Conservation (phyloP, 2,329 filamentous ascomycete species). For the Orbilia brochopaga region DNA sequence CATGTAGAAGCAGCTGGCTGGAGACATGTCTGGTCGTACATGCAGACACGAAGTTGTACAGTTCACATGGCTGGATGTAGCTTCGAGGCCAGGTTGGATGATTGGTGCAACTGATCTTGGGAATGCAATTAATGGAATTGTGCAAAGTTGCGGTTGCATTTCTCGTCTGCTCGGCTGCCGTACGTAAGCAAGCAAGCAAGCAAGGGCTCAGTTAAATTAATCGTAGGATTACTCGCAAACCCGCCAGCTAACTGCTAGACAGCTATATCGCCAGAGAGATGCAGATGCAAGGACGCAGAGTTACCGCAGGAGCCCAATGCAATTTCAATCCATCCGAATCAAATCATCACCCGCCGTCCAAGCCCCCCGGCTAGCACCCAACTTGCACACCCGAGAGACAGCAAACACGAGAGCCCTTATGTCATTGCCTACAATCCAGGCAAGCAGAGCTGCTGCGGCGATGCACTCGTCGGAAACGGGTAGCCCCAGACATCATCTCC, state of each 20-base stretch:
- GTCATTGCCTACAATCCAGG: neutral
- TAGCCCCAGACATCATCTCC: conserved; percentile 39
- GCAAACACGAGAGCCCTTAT: neutral
- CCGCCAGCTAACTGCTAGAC: no score
- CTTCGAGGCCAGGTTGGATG: no score
- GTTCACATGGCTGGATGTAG: no score
- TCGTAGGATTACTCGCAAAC: no score
- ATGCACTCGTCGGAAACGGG: conserved; percentile 49
- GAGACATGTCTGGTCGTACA: neutral
- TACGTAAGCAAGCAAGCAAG: no score
- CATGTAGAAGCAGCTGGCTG: neutral
- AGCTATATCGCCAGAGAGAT: no score
- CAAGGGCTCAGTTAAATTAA: no score
- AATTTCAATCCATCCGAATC: neutral
- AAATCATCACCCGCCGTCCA: neutral
- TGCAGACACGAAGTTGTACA: no score
- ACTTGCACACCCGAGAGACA: neutral
- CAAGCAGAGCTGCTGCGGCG: conserved; percentile 5
- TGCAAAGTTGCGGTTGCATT: no score
- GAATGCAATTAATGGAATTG: conserved; percentile 15
- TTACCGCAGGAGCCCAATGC: neutral
- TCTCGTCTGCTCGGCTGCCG: no score
- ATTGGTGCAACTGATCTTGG: neutral
- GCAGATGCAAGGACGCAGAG: conserved; percentile 4
- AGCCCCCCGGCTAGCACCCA: neutral